A percentile compares a stretch with the other conserved stretches of the same genome.
phyloP scores from a whole-genome alignment of 768 basidiomycete genomes.

The Xanthoconium stramineum region DNA sequence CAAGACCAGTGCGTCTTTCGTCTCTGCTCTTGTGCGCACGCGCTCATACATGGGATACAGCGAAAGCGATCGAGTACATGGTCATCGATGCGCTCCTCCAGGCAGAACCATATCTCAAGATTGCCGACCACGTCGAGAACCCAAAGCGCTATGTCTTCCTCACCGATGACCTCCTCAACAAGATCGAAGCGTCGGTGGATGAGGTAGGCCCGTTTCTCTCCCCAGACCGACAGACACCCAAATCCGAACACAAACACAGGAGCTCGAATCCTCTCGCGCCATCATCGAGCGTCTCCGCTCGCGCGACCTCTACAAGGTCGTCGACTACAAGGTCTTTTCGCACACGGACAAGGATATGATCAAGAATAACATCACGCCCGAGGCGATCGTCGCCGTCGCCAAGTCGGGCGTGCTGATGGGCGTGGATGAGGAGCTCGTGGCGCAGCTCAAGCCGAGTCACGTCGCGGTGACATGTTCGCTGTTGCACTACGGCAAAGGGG shows the following conservation, averaged over 20 bases:
- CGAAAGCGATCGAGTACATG: slow-evolving; percentile 81
- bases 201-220: slow-evolving; percentile 3
- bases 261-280: slow-evolving; percentile 52
- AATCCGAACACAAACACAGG: slow-evolving; percentile 35
- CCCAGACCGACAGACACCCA: no score
- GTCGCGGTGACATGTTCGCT: slow-evolving; percentile 60
- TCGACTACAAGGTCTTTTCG: slow-evolving; percentile 59
- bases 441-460: slow-evolving; percentile 42
- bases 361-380: slow-evolving; percentile 33
- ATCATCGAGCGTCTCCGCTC: slow-evolving; percentile 60
- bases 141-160: slow-evolving; percentile 61
- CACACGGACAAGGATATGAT: slow-evolving; percentile 30
- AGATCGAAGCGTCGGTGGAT: slow-evolving; percentile 53
- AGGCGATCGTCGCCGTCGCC: slow-evolving; percentile 43
- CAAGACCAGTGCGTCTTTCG: slow-evolving; percentile 46
- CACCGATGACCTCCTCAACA: slow-evolving; percentile 63
- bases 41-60: slow-evolving; percentile 30
- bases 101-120: slow-evolving; percentile 62
- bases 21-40: no score
- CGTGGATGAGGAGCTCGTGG: slow-evolving; percentile 28
- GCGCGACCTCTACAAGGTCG: slow-evolving; percentile 66
- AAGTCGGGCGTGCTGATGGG: slow-evolving; percentile 25
- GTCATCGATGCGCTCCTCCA: slow-evolving; percentile 71
- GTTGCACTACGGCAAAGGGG: slow-evolving; percentile 80
- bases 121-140: slow-evolving; percentile 54